Base-by-base conservation (phyloP, 495 filamentous ascomycete species). In the Elaphomyces granulatus region DNA sequence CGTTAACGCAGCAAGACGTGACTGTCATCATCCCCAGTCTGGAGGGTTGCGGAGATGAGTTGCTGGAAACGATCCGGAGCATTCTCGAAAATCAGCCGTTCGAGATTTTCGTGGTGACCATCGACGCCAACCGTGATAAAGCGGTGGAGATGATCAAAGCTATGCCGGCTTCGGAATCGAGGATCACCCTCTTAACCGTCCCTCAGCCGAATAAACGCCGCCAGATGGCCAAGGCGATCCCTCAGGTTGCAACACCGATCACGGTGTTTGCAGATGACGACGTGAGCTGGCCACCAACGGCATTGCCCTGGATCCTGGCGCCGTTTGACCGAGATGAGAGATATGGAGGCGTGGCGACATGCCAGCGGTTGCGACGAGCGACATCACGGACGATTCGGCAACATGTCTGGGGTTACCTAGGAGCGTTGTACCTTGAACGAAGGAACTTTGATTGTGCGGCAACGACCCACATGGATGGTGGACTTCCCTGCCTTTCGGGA, bases 381-480 rank as follows among this genome's bases (percentile, higher is more conserved):
- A 63, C 61, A 43, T 52, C 58, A 8, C 77, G 71, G 8, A 74
- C 69, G 30, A 52, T 77, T 34, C 63, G 55, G 20, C 69, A 73
- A 39, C 68, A 68, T 14, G 54, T 78, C 38, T 90, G 72, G 73
- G 77, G 79, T 47, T 93, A 79, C 59, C 68, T 93, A 12, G 84
- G 83, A 1, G 81, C 82, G 18, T 65, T 78, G 21, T 93, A 93
- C 52, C 77, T 93, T 35, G 80, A 87, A 51, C 68, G 85, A 30
- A 70, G 85, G 34, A 90, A 88, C 53, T 93, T 88, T 52, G 85
- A 93, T 56, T 87, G 84, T 54, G 83, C 81, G 33, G 82, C 85
- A 8, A 87, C 83, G 21, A 83, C 84, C 44, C 76, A 81, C 54
- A 70, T 90, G 34, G 85, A 93, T 54, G 85, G 85, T 34, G 84